Percentiles rank a stretch among this genome's conserved stretches.
phyloP scores from a whole-genome alignment of 116 monocot species.

The Cymodocea nodosa region DNA sequence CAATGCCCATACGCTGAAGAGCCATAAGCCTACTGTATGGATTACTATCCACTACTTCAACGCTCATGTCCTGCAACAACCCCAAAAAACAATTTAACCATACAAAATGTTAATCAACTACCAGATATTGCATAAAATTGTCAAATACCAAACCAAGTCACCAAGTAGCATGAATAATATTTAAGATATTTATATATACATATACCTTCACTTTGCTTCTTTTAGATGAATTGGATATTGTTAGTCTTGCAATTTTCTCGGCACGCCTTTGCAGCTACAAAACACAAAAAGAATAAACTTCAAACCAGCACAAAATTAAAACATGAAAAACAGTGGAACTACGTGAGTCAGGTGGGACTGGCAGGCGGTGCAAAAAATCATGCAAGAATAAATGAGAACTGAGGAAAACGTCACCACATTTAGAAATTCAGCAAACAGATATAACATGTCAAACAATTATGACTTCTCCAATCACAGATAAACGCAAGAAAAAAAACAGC shows the following conservation, averaged over 20 bases:
- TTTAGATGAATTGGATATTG: not conserved
- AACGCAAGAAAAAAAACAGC: too few relatives aligned
- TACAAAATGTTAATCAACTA: not conserved
- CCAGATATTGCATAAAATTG: not conserved
- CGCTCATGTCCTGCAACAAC: constrained; percentile 67
- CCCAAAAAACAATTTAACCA: not conserved
- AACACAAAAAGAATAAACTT: not conserved
- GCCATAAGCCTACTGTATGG: constrained; percentile 97
- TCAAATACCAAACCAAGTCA: not conserved
- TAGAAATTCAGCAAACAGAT: too few relatives aligned
- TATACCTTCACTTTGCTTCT: constrained; percentile 9
- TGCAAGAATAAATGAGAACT: not conserved
- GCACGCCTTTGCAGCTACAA: constrained; percentile 5
- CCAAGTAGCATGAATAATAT: not conserved
- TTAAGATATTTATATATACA: not conserved
- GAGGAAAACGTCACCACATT: not conserved
- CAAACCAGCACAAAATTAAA: not conserved
- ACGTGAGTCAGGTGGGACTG: too few relatives aligned
- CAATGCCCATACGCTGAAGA: constrained; percentile 73
- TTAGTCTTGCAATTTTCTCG: constrained; percentile 5
- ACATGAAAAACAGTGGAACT: not conserved
- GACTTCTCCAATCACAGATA: too few relatives aligned
- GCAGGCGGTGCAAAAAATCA: not conserved
- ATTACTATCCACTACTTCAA: constrained; percentile 89
- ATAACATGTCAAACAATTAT: too few relatives aligned